A percentile compares a stretch with the other conserved stretches of the same genome.
These are phyloP conservation scores for Prototheca stagnorum DNA, from an alignment of 163 green algal species.

Conservation along the genomic window DNA sequence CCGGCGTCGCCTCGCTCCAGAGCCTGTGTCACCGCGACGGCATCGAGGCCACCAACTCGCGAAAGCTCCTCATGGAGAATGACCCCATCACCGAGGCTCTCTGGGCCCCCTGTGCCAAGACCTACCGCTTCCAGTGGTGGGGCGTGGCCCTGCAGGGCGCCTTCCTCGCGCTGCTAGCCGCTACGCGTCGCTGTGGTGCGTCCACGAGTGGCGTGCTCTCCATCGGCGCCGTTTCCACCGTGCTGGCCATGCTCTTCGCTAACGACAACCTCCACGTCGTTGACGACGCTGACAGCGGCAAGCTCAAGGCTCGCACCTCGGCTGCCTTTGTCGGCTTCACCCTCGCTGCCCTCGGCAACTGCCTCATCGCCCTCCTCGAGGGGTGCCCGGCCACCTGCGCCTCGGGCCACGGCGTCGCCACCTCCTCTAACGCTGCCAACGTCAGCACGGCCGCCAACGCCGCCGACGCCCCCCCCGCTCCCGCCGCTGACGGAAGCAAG, in stretches of 20 bases:
- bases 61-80: constrained; percentile 1
- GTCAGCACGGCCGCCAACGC: too few species aligned
- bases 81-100: not conserved
- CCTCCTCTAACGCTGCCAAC: too few species aligned
- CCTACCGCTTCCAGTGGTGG: constrained; percentile 12
- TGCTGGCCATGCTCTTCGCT: constrained; percentile 7
- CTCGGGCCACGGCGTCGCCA: too few species aligned
- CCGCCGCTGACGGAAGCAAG: too few species aligned
- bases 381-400: too few species aligned
- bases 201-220: not conserved
- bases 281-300: not conserved
- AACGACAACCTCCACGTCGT: constrained; percentile 4
- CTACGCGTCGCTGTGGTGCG: too few species aligned
- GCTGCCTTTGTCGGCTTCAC: constrained; percentile 7
- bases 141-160: constrained; percentile 7
- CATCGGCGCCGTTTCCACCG: not conserved
- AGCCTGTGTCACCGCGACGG: constrained; percentile 1
- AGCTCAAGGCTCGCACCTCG: constrained; percentile 1
- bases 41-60: not conserved
- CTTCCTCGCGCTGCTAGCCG: not conserved
- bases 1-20: constrained; percentile 1
- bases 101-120: not conserved
- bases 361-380: too few species aligned
- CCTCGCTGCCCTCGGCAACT: constrained; percentile 1
- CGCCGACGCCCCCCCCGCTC: too few species aligned